A percentile compares a stretch with the other conserved stretches of the same genome.
phyloP scores from a whole-genome alignment of 2,329 filamentous ascomycete genomes.

The Ophiostoma fasciatum region DNA sequence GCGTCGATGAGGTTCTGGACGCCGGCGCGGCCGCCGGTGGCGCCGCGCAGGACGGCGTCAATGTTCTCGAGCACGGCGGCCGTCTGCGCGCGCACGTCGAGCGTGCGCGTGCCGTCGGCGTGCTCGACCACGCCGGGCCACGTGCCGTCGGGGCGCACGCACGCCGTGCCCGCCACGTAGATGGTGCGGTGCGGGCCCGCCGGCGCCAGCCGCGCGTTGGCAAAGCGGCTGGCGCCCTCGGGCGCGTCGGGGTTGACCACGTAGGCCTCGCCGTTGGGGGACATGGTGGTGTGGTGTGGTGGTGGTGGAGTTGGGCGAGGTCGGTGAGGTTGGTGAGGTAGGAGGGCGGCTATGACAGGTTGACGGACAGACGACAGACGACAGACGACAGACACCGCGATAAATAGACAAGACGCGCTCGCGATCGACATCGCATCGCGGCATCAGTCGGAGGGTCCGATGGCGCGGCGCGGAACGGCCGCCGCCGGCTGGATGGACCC shows the following conservation, averaged over 20 bases:
- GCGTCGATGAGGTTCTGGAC: constrained; percentile 24
- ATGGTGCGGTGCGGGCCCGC: constrained; percentile 20
- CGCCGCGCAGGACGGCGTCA: constrained; percentile 22
- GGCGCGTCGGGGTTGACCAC: constrained; percentile 18
- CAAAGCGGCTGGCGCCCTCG: constrained; percentile 16
- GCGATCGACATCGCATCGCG: too few species aligned
- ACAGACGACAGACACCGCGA: too few species aligned
- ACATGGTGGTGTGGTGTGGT: constrained; percentile 12
- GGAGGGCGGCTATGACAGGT: too few species aligned
- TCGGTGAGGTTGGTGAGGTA: too few species aligned
- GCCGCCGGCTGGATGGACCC: too few species aligned
- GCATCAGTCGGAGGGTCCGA: too few species aligned
- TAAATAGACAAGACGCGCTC: too few species aligned
- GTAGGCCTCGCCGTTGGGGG: constrained; percentile 20
- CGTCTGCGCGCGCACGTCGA: constrained; percentile 23
- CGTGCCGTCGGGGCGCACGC: constrained; percentile 19
- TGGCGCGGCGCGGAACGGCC: too few species aligned
- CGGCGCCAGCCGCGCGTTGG: constrained; percentile 22
- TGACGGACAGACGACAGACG: too few species aligned
- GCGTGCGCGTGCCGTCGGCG: constrained; percentile 18
- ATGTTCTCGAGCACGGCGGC: constrained; percentile 23
- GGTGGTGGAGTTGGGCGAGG: not conserved
- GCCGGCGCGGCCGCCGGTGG: constrained; percentile 20
- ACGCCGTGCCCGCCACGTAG: constrained; percentile 25
- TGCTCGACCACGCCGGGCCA: constrained; percentile 22